Conservation (phyloP, 805 yeast species). For the Torulaspora maleeae region DNA sequence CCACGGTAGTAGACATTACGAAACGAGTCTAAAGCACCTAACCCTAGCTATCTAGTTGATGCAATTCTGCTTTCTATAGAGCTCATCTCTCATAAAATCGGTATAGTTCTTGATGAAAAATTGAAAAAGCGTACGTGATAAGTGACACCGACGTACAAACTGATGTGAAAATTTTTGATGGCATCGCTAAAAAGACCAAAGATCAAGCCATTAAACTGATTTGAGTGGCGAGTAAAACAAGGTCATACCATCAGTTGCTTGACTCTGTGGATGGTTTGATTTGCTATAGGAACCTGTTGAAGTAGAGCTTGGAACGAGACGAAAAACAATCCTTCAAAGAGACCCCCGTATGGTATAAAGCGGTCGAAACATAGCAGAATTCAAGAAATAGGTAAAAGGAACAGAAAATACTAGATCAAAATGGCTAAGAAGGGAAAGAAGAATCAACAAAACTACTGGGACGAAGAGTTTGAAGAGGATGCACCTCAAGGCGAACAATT, state of each 20-base stretch:
- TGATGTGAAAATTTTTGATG: slow-evolving; percentile 18
- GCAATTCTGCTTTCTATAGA: neutral
- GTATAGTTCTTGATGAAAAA: slow-evolving; percentile 4
- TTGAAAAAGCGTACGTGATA: slow-evolving; percentile 3
- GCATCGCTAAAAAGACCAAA: slow-evolving; percentile 1
- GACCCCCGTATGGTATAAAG: slow-evolving; percentile 1
- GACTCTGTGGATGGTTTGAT: neutral
- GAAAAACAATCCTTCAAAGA: neutral
- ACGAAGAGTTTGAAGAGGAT: slow-evolving; percentile 59
- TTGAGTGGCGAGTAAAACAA: neutral
- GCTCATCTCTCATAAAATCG: slow-evolving; percentile 15
- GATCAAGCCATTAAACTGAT: neutral
- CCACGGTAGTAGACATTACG: slow-evolving; percentile 48
- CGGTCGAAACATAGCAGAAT: slow-evolving; percentile 12
- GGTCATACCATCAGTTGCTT: neutral
- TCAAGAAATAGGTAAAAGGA: neutral
- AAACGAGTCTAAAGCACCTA: neutral
- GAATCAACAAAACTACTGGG: slow-evolving; percentile 75
- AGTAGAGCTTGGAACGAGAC: neutral
- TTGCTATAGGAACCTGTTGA: neutral
- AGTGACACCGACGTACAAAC: slow-evolving; percentile 7
- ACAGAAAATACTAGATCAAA: slow-evolving; percentile 1
- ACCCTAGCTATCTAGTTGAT: neutral
- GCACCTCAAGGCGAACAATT: slow-evolving; percentile 50
- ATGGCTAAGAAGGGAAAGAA: slow-evolving; percentile 57